Percentiles rank a stretch among this genome's conserved stretches.
Conservation (phyloP, 106 monocot species). For the Triglochin maritima region DNA sequence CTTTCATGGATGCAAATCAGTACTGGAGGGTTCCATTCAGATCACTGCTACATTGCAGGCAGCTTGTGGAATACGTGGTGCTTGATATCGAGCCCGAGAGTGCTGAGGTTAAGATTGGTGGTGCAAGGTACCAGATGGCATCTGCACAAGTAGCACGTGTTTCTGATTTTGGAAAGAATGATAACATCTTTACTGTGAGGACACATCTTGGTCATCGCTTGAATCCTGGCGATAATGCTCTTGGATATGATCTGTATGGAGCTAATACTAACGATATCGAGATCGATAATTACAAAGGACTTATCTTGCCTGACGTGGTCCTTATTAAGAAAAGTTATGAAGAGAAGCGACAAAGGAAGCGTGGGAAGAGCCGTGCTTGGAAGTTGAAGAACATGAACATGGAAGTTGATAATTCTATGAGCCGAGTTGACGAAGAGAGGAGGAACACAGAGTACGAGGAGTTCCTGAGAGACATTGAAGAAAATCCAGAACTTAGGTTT, state of each 20-base stretch:
- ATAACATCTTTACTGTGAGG: constrained; percentile 35
- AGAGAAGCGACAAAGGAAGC: constrained; percentile 38
- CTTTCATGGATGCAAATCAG: constrained; percentile 33
- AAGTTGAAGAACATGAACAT: constrained; percentile 69
- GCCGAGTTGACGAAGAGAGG: constrained; percentile 48
- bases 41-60: constrained; percentile 33
- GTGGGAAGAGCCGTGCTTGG: constrained; percentile 49
- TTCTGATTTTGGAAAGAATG: constrained; percentile 65
- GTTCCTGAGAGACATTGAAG: constrained; percentile 68
- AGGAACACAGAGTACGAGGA: constrained; percentile 56
- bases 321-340: constrained; percentile 85
- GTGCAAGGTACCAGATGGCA: constrained; percentile 44
- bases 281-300: constrained; percentile 46
- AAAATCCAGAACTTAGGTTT: constrained; percentile 60
- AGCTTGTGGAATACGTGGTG: constrained; percentile 51
- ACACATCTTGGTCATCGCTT: constrained; percentile 76
- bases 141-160: constrained; percentile 59
- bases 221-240: constrained; percentile 61
- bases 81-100: constrained; percentile 35
- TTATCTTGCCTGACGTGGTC: constrained; percentile 35
- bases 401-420: constrained; percentile 40
- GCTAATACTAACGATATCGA: constrained; percentile 70
- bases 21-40: constrained; percentile 48
- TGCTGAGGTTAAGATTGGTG: constrained; percentile 29
- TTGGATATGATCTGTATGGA: constrained; percentile 73